Evolutionary conservation across 768 basidiomycete genomes (phyloP), one percentile per base, ranked within the genome.

Genomic region (Neoboletus brunneissimus): DNA sequence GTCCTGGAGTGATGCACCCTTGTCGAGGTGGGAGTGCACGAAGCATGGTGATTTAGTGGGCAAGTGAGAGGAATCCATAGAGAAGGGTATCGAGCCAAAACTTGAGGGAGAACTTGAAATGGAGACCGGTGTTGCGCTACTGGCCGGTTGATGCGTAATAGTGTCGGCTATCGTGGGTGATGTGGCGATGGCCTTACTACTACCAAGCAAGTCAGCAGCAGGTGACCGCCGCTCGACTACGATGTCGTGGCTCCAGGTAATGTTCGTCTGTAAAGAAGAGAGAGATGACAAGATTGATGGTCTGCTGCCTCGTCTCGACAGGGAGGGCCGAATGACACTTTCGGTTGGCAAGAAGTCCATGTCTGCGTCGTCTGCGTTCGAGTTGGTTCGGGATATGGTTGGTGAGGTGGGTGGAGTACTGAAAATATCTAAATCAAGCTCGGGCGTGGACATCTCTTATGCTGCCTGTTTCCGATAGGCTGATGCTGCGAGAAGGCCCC

Each of bases 1-100:
- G 57, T 91, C 89, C 37, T 84, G 81, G 43, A 94, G 77, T 10
- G 89, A 87, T 5, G 85, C 86, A 41, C 84, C 85, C 65, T 88
- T 86, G 71, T 96, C 90, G 47, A 98, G 87, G 62, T 91, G 84
- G 0, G 91, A 94, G 75, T 98, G 94, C 37, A 98, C 86, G 72
- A 94, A 96, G 68, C 93, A 97, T 11, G 94, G 94, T 0, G 91
- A 94, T 44, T 79, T 76, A 4, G 23, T 48, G 10, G 68, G 63
- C 2, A 58, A n/a, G 38, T 56, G 56, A 15, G 60, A 61, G 3
- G 68, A 25, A 49, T 73, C 56, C 66, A 73, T 72, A 1, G 58
- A 53, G 47, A 58, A 55, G 54, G 70, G 60, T 62, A 67, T 60
- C 56, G 63, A 58, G 41, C 59, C 50, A 46, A 70, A 58, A 49